Evolutionary conservation across 306 rosid species (phyloP).

Genomic region (Dryas drummondii): DNA sequence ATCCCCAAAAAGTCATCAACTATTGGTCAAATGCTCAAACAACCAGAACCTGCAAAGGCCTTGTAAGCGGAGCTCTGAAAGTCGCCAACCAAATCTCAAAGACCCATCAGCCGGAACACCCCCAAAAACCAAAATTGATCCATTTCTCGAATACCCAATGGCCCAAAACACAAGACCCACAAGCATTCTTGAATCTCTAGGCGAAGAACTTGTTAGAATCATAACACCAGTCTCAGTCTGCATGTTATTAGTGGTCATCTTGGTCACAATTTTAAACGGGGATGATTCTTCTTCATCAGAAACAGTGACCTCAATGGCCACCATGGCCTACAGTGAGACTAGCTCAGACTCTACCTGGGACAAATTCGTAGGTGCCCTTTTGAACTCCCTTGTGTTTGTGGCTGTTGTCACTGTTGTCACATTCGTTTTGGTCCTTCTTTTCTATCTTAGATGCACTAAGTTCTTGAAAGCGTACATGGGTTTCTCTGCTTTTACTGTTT

Average conservation of each 20-base stretch:
- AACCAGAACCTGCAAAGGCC: background rate
- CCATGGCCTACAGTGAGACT: constrained; percentile 69
- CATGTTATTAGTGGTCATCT: constrained; percentile 77
- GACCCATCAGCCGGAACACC: constrained; percentile 7
- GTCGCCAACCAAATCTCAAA: constrained; percentile 3
- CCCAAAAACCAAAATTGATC: constrained; percentile 19
- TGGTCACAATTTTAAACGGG: constrained; percentile 62
- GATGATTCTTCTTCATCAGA: constrained; percentile 41
- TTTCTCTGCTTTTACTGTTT: constrained; percentile 71
- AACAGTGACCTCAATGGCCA: constrained; percentile 51
- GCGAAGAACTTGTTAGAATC: constrained; percentile 84
- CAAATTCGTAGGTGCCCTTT: constrained; percentile 77
- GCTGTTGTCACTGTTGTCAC: constrained; percentile 65
- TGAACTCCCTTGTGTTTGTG: constrained; percentile 77
- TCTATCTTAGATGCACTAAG: constrained; percentile 71
- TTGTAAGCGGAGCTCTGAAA: background rate
- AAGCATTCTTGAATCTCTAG: constrained; percentile 57
- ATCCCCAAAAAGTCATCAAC: background rate
- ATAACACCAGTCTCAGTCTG: constrained; percentile 83
- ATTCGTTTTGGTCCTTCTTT: constrained; percentile 72
- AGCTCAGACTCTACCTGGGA: constrained; percentile 78
- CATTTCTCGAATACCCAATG: constrained; percentile 42
- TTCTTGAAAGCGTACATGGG: constrained; percentile 82
- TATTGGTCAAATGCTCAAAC: background rate
- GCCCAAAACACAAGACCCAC: constrained; percentile 53